Conservation (phyloP, 352 stramenopile genomes). For the Globisporangium recalcitrans region DNA sequence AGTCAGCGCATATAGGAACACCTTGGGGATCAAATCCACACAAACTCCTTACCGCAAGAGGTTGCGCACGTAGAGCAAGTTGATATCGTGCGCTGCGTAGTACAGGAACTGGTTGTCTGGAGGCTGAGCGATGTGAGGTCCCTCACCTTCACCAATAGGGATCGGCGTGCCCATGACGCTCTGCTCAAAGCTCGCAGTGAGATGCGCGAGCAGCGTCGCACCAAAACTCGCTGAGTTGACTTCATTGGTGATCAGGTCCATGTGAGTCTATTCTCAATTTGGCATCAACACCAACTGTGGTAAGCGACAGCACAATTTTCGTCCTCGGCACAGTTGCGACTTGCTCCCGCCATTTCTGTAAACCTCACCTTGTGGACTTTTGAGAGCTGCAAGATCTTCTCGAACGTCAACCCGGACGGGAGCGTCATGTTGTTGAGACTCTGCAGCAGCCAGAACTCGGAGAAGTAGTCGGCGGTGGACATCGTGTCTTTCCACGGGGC, state of each 20-base stretch:
- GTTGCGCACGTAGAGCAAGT: conserved; percentile 72
- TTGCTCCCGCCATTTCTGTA: background rate
- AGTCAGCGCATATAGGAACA: too few relatives aligned
- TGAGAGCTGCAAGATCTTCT: conserved; percentile 51
- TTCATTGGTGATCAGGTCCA: conserved; percentile 78
- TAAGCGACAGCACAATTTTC: background rate
- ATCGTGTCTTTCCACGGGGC: conserved; percentile 69
- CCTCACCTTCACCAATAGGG: conserved; percentile 36
- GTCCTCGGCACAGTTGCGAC: background rate
- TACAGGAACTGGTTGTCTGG: conserved; percentile 58
- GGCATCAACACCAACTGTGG: background rate
- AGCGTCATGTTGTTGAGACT: conserved; percentile 80
- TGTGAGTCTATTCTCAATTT: too few relatives aligned
- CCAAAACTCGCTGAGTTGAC: conserved; percentile 75
- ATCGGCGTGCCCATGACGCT: conserved; percentile 35
- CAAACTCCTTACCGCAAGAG: conserved; percentile 39
- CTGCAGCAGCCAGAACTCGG: conserved; percentile 68
- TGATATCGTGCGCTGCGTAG: conserved; percentile 79
- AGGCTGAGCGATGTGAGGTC: conserved; percentile 44
- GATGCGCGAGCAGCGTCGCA: conserved; percentile 62
- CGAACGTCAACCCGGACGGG: conserved; percentile 44
- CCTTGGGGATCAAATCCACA: background rate
- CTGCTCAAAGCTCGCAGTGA: conserved; percentile 76
- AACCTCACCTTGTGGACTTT: conserved; percentile 49
- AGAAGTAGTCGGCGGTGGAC: conserved; percentile 66